Percentiles rank a stretch among this genome's conserved stretches.
Conservation (phyloP, 2,329 filamentous ascomycete species). For the Endocalyx cinctus region DNA sequence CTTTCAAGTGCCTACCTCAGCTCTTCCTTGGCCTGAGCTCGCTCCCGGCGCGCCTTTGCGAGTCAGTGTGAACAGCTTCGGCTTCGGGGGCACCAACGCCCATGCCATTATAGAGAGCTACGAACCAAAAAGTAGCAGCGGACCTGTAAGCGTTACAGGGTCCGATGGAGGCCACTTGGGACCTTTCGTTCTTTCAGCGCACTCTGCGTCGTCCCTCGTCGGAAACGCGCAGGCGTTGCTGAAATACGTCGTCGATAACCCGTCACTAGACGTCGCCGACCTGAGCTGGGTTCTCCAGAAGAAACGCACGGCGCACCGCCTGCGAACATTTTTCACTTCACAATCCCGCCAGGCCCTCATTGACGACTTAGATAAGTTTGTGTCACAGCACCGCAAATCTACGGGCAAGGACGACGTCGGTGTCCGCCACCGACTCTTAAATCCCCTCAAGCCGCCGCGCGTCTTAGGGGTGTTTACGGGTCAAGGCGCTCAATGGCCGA, state of each 20-base stretch:
- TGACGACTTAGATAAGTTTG: too few species aligned
- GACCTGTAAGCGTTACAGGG: not conserved
- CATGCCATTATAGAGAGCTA: conserved; percentile 15
- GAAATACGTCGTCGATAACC: not conserved
- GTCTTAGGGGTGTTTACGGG: conserved; percentile 5
- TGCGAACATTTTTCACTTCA: not conserved
- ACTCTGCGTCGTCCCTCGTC: not conserved
- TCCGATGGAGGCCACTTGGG: not conserved
- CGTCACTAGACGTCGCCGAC: not conserved
- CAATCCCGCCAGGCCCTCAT: not conserved
- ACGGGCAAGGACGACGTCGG: too few species aligned
- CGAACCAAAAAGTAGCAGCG: not conserved
- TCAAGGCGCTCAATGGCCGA: conserved; percentile 13
- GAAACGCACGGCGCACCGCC: not conserved
- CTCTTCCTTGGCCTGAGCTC: conserved; percentile 8
- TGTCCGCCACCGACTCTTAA: not conserved
- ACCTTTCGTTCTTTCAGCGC: conserved; percentile 1
- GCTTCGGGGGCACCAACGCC: conserved; percentile 17
- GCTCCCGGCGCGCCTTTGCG: conserved; percentile 1
- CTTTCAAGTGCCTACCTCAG: conserved; percentile 5
- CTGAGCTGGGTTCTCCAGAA: not conserved
- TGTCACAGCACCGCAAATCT: too few species aligned
- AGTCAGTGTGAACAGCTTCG: conserved; percentile 20
- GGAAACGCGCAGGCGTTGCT: not conserved
- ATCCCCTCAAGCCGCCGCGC: not conserved